phyloP scores from a whole-genome alignment of 139 green algal species.

The Chlamydomonas eustigma region DNA sequence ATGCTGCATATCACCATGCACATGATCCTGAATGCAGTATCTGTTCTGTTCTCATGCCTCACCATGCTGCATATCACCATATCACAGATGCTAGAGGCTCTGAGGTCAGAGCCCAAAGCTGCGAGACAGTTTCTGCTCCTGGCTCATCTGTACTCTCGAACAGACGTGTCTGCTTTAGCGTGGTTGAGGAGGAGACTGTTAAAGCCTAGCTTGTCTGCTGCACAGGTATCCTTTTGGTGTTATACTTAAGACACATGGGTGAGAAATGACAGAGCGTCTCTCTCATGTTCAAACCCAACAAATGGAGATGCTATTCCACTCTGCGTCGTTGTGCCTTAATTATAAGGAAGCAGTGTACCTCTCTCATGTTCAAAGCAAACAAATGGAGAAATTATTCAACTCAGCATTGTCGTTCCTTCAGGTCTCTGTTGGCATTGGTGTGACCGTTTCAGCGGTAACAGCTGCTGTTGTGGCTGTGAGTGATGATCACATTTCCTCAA shows the following conservation, averaged over 20 bases:
- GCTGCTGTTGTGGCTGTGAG: not conserved
- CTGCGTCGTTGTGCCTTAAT: not conserved
- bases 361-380: too few relatives aligned
- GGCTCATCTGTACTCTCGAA: conserved; percentile 66
- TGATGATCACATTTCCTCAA: conserved; percentile 7
- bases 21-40: too few relatives aligned
- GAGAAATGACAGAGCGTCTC: not conserved
- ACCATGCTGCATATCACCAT: too few relatives aligned
- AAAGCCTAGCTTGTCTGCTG: conserved; percentile 35
- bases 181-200: conserved; percentile 57
- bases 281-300: not conserved
- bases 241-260: too few relatives aligned
- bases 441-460: not conserved
- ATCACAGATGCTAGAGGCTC: conserved; percentile 61
- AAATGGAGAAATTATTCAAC: too few relatives aligned
- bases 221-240: conserved; percentile 25
- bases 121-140: conserved; percentile 78
- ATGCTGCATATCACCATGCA: too few relatives aligned
- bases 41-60: too few relatives aligned
- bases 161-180: conserved; percentile 58
- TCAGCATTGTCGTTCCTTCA: too few relatives aligned
- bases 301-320: not conserved
- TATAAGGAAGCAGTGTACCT: too few relatives aligned
- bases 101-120: conserved; percentile 46
- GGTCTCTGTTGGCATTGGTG: conserved; percentile 15